phyloP scores from a whole-genome alignment of 2,329 filamentous ascomycete genomes.

The Clathrospora elynae region DNA sequence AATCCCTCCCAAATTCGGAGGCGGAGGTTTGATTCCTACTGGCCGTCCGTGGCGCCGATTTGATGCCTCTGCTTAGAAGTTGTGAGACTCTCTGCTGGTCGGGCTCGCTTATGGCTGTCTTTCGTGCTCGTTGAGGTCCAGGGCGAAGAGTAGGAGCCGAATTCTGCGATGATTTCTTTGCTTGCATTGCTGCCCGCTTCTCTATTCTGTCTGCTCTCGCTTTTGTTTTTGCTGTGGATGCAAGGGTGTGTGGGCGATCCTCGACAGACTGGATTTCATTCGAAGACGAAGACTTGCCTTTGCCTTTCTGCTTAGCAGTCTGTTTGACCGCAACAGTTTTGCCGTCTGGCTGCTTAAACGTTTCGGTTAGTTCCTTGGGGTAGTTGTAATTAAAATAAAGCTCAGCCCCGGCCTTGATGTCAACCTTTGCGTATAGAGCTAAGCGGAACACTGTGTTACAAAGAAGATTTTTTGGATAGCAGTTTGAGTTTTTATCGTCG shows the following conservation, averaged over 20 bases:
- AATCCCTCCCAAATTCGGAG: slow-evolving; percentile 5
- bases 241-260: slow-evolving; percentile 3
- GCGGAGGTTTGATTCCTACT: slow-evolving; percentile 3
- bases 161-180: slow-evolving; percentile 1
- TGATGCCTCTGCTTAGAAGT: background rate
- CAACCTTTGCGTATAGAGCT: slow-evolving; percentile 69
- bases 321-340: slow-evolving; percentile 20
- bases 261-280: background rate
- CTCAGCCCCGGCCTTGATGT: slow-evolving; percentile 74
- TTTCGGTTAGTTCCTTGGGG: slow-evolving; percentile 22
- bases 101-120: slow-evolving; percentile 6
- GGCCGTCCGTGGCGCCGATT: background rate
- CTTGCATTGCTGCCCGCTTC: slow-evolving; percentile 15
- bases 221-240: slow-evolving; percentile 17
- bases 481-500: slow-evolving; percentile 59
- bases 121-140: slow-evolving; percentile 13
- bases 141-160: background rate
- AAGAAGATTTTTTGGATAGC: slow-evolving; percentile 70
- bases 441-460: slow-evolving; percentile 77
- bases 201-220: slow-evolving; percentile 22
- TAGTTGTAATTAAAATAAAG: slow-evolving; percentile 79
- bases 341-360: slow-evolving; percentile 31
- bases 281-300: slow-evolving; percentile 7
- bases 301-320: slow-evolving; percentile 9
- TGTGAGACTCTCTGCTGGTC: background rate